These are phyloP conservation scores for Lenzites betulinus DNA, from an alignment of 768 basidiomycete species.

Conservation along the genomic window DNA sequence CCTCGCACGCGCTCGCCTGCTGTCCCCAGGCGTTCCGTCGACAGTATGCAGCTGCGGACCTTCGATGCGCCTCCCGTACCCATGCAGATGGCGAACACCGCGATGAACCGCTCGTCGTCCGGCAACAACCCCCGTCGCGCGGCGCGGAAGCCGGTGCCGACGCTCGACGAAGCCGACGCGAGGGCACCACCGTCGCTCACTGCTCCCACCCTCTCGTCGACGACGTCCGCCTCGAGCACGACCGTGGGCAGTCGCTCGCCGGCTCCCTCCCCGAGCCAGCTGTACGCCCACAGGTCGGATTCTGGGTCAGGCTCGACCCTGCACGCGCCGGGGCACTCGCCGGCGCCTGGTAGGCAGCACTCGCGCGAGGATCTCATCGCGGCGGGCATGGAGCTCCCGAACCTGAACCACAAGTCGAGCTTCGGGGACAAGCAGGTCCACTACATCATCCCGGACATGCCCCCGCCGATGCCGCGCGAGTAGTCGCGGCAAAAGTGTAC, in stretches of 20 bases:
- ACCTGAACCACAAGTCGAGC: slow-evolving; percentile 34
- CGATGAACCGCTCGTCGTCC: slow-evolving; percentile 20
- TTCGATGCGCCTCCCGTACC: slow-evolving; percentile 1
- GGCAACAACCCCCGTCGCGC: slow-evolving; percentile 16
- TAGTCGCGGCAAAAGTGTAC: slow-evolving; percentile 18
- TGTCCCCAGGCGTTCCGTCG: slow-evolving; percentile 10
- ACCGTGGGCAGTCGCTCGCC: slow-evolving; percentile 1
- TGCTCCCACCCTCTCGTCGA: background rate
- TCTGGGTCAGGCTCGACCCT: slow-evolving; percentile 20
- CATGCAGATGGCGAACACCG: background rate
- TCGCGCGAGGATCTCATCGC: slow-evolving; percentile 28
- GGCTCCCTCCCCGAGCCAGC: background rate
- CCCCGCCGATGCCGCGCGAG: slow-evolving; percentile 17
- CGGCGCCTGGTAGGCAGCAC: slow-evolving; percentile 10
- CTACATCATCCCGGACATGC: slow-evolving; percentile 33
- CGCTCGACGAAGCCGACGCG: slow-evolving; percentile 15
- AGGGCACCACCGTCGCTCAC: background rate
- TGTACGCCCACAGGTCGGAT: slow-evolving; percentile 12
- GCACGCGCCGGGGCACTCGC: slow-evolving; percentile 13
- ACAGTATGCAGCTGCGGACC: slow-evolving; percentile 11
- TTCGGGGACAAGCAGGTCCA: slow-evolving; percentile 34
- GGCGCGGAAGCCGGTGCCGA: slow-evolving; percentile 27
- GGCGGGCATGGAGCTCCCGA: slow-evolving; percentile 19
- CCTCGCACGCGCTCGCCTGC: slow-evolving; percentile 13
- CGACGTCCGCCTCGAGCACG: background rate